Base-by-base conservation (phyloP, 106 monocot genomes). In the Platanthera guangdongensis region DNA sequence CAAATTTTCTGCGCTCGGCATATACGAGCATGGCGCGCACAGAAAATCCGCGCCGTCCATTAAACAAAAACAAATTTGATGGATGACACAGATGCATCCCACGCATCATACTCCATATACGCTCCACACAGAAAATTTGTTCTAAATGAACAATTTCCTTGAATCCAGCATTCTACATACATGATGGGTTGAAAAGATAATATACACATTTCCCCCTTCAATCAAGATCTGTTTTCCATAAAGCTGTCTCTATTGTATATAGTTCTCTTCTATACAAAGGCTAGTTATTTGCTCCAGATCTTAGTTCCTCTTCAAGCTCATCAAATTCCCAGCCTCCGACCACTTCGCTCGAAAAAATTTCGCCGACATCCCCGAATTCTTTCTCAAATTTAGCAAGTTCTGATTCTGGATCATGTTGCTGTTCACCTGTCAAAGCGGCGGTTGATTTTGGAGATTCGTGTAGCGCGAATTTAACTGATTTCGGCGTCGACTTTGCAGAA, bases 241-340 rank as follows among this genome's bases (percentile, higher is more conserved):
- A 4, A 18, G 19, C n/a, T 18, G 59, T 19, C 18, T 8, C 18
- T 18, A 59, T 59, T 8, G 19, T 0, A 16, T 19, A 14, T 54
- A 9, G 3, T 16, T 55, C 55, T 55, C 14, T 55, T 55, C n/a
- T 8, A 63, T 63, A 2, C 18, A 5, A 63, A 21, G 6, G 22
- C 62, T 21, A 21, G 5, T 76, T 80, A 12, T 76, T 76, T 76
- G 64, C 80, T 28, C 79, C 85, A 59, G 89, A 81, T 9, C 76
- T 82, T 6, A 90, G 78, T 28, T 93, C 95, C 73, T 87, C 75
- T 62, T 93, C 92, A 75, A 96, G 90, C 50, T 93, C 95, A 86
- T 96, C 95, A 69, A 96, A 96, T 74, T 96, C 95, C 95, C 95
- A 96, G 4, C 90, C 93, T 4, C 84, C 88, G 19, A 96, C 87